phyloP scores from a whole-genome alignment of 129 eudicot genomes.

The Chrysanthemum lavandulifolium region DNA sequence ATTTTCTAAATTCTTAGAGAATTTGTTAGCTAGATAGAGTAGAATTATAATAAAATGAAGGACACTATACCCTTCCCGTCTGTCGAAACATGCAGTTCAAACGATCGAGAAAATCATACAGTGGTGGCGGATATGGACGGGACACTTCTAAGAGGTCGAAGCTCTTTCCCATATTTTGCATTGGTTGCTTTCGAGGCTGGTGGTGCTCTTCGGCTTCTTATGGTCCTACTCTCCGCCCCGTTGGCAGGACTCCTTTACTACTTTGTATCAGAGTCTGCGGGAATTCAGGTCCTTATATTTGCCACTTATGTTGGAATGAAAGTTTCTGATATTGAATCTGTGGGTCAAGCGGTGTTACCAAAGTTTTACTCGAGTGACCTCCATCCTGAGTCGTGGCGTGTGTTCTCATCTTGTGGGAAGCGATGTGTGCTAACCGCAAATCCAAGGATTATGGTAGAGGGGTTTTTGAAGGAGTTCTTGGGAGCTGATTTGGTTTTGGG shows the following conservation, averaged over 20 bases:
- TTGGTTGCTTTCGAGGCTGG: slow-evolving; percentile 67
- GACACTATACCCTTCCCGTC: slow-evolving; percentile 29
- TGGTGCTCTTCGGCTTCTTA: slow-evolving; percentile 46
- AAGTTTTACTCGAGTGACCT: slow-evolving; percentile 54
- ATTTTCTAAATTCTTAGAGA: slow-evolving; percentile 9
- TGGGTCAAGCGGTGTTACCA: slow-evolving; percentile 61
- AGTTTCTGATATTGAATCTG: slow-evolving; percentile 51
- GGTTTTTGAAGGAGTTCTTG: slow-evolving; percentile 62
- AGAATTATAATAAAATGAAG: slow-evolving; percentile 1
- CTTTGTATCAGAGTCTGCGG: slow-evolving; percentile 62
- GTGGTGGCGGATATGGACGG: slow-evolving; percentile 71
- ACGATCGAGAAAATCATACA: slow-evolving; percentile 43
- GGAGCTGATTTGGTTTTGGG: slow-evolving; percentile 59
- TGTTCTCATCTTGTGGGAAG: slow-evolving; percentile 62
- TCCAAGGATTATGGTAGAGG: slow-evolving; percentile 77
- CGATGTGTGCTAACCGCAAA: slow-evolving; percentile 69
- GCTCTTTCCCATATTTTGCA: slow-evolving; percentile 72
- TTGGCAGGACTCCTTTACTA: slow-evolving; percentile 48
- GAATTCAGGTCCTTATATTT: slow-evolving; percentile 56
- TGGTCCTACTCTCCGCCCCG: slow-evolving; percentile 49
- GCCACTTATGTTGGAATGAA: slow-evolving; percentile 52
- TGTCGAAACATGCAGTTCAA: slow-evolving; percentile 42
- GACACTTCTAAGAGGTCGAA: slow-evolving; percentile 52
- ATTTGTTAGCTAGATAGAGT: background rate
- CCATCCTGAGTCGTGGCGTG: slow-evolving; percentile 67